phyloP scores from a whole-genome alignment of 192 early-diverging fungal genomes.

The Backusella morwellensis region DNA sequence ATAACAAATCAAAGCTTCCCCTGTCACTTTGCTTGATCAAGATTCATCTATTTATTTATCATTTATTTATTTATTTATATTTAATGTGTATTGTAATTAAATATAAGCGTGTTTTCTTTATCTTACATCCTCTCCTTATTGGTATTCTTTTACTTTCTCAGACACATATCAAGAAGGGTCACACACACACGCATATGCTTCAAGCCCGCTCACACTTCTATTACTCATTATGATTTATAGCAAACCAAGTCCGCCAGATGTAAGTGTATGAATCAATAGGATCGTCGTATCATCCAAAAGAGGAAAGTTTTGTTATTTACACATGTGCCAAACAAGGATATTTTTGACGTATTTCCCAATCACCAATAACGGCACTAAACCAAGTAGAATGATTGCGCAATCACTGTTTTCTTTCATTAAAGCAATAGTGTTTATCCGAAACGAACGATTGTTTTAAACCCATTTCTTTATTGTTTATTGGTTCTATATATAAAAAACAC shows the following conservation, averaged over 20 bases:
- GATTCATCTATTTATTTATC: neutral
- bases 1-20: neutral
- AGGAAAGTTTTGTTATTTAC: neutral
- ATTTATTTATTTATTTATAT: neutral
- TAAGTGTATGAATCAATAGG: neutral
- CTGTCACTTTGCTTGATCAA: neutral
- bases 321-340: neutral
- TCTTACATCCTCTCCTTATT: neutral
- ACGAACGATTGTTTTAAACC: neutral
- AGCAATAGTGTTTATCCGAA: neutral
- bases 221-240: neutral
- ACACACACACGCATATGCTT: neutral
- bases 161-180: neutral
- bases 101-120: neutral
- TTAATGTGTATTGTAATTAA: neutral
- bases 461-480: neutral
- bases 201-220: neutral
- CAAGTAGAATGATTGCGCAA: neutral
- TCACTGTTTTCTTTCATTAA: neutral
- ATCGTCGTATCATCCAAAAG: constrained; percentile 4
- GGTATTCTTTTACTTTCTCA: neutral
- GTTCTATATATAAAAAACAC: neutral
- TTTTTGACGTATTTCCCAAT: neutral
- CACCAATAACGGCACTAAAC: neutral
- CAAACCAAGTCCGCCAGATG: neutral